These are phyloP conservation scores for Lasiodiplodia sp. DNA, from an alignment of 2,329 filamentous ascomycete genomes.

Conservation along the genomic window DNA sequence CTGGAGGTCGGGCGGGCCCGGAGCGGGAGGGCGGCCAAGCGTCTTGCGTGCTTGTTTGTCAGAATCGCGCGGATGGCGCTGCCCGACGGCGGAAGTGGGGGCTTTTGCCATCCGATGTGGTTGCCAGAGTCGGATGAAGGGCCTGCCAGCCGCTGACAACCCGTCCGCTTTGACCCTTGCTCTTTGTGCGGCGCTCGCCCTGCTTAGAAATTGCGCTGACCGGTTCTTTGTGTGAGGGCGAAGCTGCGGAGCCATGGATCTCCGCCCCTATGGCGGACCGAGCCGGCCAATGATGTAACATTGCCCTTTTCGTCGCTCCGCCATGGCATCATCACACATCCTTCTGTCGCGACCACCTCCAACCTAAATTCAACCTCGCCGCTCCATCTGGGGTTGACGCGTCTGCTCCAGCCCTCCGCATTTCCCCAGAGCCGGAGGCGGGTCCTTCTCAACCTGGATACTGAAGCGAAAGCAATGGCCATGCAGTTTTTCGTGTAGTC, in stretches of 20 bases:
- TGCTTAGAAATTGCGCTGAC: constrained; percentile 11
- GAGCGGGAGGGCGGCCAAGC: constrained; percentile 3
- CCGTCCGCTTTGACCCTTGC: not conserved
- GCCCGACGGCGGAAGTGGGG: not conserved
- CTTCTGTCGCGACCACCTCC: constrained; percentile 8
- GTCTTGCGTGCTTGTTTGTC: constrained; percentile 25
- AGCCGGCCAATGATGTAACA: constrained; percentile 25
- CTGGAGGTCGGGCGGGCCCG: constrained; percentile 15
- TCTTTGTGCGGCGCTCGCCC: not conserved
- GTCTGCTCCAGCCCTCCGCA: constrained; percentile 2
- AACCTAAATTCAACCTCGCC: constrained; percentile 21
- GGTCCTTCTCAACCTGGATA: constrained; percentile 14
- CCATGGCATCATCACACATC: constrained; percentile 21
- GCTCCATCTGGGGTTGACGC: constrained; percentile 13
- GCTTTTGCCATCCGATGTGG: constrained; percentile 9
- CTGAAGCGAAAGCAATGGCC: constrained; percentile 6
- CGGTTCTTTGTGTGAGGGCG: constrained; percentile 1
- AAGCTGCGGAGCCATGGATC: not conserved
- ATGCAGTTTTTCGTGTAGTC: not conserved
- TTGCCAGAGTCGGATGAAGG: not conserved
- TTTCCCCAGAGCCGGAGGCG: constrained; percentile 2
- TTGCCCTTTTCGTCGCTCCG: constrained; percentile 14
- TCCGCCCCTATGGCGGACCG: constrained; percentile 21
- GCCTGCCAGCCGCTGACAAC: constrained; percentile 8
- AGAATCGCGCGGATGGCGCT: constrained; percentile 26